These are phyloP conservation scores for Phoma sp. DNA, from an alignment of 2,329 filamentous ascomycete genomes.

Conservation along the genomic window DNA sequence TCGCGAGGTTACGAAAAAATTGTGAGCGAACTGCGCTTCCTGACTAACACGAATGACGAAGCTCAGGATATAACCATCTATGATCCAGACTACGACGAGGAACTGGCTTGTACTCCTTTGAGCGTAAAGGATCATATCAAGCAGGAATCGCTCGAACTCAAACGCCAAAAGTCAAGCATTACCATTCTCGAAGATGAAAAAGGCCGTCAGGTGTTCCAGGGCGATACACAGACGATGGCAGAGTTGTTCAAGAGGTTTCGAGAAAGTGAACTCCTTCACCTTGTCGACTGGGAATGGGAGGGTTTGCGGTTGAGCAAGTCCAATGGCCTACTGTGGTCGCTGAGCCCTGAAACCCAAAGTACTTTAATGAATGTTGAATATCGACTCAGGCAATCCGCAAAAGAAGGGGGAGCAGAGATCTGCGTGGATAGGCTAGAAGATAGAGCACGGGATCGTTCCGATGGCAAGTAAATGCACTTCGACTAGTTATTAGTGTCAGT, in stretches of 20 bases:
- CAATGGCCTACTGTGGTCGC: neutral
- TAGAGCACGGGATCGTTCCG: too few species aligned
- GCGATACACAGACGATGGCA: neutral
- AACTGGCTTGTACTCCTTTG: too few species aligned
- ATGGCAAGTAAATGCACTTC: too few species aligned
- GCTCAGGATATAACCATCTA: neutral
- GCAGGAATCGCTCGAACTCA: neutral
- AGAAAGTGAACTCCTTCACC: neutral
- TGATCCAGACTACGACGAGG: conserved; percentile 1
- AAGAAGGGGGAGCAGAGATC: neutral
- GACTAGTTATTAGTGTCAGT: too few species aligned
- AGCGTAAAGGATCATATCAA: neutral
- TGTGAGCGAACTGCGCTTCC: neutral
- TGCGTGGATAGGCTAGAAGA: neutral
- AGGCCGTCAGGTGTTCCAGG: neutral
- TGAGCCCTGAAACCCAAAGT: neutral
- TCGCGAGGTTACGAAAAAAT: neutral
- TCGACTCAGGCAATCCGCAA: neutral
- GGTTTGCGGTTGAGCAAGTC: neutral
- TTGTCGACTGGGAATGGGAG: conserved; percentile 7
- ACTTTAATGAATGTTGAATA: neutral
- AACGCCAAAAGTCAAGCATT: neutral
- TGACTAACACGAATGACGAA: neutral
- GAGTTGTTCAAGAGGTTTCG: neutral
- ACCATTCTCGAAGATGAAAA: neutral